phyloP scores from a whole-genome alignment of 2,329 filamentous ascomycete genomes.

The Albifimbria verrucaria region DNA sequence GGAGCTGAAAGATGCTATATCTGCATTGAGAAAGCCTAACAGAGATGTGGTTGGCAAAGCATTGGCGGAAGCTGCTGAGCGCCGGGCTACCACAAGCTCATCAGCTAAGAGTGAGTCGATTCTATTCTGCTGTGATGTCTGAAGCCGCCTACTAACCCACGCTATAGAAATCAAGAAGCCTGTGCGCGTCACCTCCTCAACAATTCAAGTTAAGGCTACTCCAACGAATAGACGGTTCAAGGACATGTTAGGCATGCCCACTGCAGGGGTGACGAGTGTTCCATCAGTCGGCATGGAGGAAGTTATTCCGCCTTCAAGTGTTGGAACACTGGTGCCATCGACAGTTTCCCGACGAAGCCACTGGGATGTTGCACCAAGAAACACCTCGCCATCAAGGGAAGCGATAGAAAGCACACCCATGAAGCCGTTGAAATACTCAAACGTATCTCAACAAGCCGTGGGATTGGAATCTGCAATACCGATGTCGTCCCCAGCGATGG shows the following conservation, averaged over 20 bases:
- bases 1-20: slow-evolving; percentile 71
- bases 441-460: slow-evolving; percentile 24
- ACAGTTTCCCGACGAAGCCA: slow-evolving; percentile 33
- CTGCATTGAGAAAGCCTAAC: slow-evolving; percentile 71
- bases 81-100: slow-evolving; percentile 46
- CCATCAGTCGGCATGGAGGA: slow-evolving; percentile 23
- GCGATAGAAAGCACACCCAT: slow-evolving; percentile 28
- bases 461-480: slow-evolving; percentile 24
- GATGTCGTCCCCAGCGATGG: slow-evolving; percentile 33
- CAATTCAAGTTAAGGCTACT: slow-evolving; percentile 54
- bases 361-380: slow-evolving; percentile 24
- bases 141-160: slow-evolving; percentile 23
- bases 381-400: slow-evolving; percentile 25
- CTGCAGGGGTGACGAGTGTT: slow-evolving; percentile 16
- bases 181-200: slow-evolving; percentile 31
- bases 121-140: neutral
- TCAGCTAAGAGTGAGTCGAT: slow-evolving; percentile 44
- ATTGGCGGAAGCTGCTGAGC: slow-evolving; percentile 65
- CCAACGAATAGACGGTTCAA: slow-evolving; percentile 53
- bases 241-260: slow-evolving; percentile 39
- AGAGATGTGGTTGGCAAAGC: slow-evolving; percentile 65
- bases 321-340: slow-evolving; percentile 37
- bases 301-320: slow-evolving; percentile 33
- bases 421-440: slow-evolving; percentile 16
- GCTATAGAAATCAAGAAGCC: slow-evolving; percentile 51